Conservation (phyloP, 2,329 filamentous ascomycete species). For the Raffaelea deltoideospora region DNA sequence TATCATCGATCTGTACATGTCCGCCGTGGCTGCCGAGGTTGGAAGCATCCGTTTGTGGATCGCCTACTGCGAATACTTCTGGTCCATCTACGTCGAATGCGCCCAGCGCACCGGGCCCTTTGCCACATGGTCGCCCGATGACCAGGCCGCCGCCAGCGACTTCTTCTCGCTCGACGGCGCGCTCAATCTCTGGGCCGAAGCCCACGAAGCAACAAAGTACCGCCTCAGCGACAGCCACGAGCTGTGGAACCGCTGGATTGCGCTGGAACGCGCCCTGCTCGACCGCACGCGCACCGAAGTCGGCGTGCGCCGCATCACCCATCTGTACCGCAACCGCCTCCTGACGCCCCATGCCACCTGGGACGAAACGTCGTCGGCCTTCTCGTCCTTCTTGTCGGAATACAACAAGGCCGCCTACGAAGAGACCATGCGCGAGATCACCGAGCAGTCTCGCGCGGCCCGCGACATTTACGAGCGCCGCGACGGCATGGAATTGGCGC, state of each 20-base stretch:
- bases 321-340: conserved; percentile 56
- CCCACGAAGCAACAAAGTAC: conserved; percentile 55
- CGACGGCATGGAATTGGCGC: conserved; percentile 51
- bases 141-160: conserved; percentile 52
- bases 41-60: conserved; percentile 62
- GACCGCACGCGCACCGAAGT: conserved; percentile 36
- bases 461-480: conserved; percentile 50
- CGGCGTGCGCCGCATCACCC: conserved; percentile 48
- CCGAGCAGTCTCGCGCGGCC: conserved; percentile 44
- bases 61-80: conserved; percentile 64
- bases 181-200: conserved; percentile 55
- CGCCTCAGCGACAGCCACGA: conserved; percentile 62
- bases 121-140: conserved; percentile 47
- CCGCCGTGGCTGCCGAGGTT: conserved; percentile 55
- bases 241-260: conserved; percentile 67
- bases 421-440: conserved; percentile 53
- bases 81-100: conserved; percentile 51
- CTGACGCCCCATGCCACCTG: conserved; percentile 59
- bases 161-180: conserved; percentile 55
- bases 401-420: conserved; percentile 62
- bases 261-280: conserved; percentile 55
- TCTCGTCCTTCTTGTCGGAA: conserved; percentile 58
- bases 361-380: conserved; percentile 59
- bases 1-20: conserved; percentile 57
- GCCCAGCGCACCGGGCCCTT: conserved; percentile 36